phyloP scores from a whole-genome alignment of 768 basidiomycete species.

The Russula foetens region DNA sequence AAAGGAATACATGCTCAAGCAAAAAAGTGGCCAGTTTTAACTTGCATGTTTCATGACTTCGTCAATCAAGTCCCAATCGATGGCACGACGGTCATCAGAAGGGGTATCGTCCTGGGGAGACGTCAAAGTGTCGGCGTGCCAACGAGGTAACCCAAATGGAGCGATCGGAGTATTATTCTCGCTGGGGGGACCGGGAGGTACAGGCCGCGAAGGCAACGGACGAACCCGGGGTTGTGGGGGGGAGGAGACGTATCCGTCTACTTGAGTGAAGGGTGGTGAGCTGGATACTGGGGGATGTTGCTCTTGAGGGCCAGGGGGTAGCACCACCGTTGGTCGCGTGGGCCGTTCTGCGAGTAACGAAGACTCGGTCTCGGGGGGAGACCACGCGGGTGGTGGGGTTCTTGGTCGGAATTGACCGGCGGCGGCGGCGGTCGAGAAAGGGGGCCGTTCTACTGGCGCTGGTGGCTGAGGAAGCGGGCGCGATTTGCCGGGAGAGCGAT shows the following conservation, averaged over 20 bases:
- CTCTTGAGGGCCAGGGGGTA: neutral
- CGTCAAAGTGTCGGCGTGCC: neutral
- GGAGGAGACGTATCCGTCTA: neutral
- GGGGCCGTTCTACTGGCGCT: neutral
- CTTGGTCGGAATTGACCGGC: neutral
- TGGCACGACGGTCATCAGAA: constrained; percentile 10
- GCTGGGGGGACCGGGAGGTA: constrained; percentile 17
- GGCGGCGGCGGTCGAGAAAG: neutral
- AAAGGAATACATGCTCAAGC: too few species aligned
- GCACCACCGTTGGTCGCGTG: neutral
- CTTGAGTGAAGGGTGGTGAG: neutral
- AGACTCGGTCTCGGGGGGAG: neutral
- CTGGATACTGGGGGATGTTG: neutral
- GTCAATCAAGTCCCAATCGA: constrained; percentile 21
- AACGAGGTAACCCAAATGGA: neutral
- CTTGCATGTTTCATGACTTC: constrained; percentile 16
- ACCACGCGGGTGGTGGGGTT: constrained; percentile 16
- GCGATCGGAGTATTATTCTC: constrained; percentile 16
- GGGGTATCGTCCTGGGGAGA: neutral
- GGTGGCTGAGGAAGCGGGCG: constrained; percentile 16
- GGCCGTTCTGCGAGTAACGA: neutral
- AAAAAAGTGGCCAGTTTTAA: neutral
- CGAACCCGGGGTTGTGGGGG: constrained; percentile 2
- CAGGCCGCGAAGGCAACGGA: constrained; percentile 2
- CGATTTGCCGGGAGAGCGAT: constrained; percentile 11